Conservation (phyloP, 371 early-diverging fungal species). For the Zancudomyces culisetae region DNA sequence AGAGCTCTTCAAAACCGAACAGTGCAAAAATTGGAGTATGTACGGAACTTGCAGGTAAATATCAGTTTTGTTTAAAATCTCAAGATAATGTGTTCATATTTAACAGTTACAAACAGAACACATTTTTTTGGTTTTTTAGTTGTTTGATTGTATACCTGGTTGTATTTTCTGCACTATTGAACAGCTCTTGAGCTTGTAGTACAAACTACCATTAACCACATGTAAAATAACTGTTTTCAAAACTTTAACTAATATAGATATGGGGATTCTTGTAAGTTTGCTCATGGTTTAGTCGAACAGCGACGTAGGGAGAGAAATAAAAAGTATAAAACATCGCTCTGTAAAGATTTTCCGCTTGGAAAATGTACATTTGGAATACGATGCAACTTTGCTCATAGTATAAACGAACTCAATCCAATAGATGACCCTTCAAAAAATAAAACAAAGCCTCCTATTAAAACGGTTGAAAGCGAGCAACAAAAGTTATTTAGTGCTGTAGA, state of each 20-base stretch:
- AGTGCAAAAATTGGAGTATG: slow-evolving; percentile 22
- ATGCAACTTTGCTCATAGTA: slow-evolving; percentile 24
- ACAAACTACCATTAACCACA: too few species aligned
- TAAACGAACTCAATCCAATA: neutral
- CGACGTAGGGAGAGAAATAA: slow-evolving; percentile 16
- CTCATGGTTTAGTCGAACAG: slow-evolving; percentile 20
- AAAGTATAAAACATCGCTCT: slow-evolving; percentile 25
- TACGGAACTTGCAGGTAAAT: slow-evolving; percentile 24
- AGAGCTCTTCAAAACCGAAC: slow-evolving; percentile 25
- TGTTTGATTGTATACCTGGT: too few species aligned
- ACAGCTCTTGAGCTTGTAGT: too few species aligned
- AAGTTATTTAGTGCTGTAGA: neutral
- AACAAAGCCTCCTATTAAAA: neutral
- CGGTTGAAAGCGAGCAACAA: neutral
- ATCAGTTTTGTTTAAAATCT: neutral
- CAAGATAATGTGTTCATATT: neutral
- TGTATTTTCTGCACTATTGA: too few species aligned
- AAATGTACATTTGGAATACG: slow-evolving; percentile 23
- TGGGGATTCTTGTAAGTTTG: slow-evolving; percentile 24
- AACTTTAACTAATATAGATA: too few species aligned
- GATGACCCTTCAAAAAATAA: neutral
- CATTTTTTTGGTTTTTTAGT: too few species aligned
- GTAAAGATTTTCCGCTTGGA: slow-evolving; percentile 24
- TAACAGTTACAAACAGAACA: too few species aligned
- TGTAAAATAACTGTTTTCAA: too few species aligned